Evolutionary conservation across 2,329 filamentous ascomycete genomes (phyloP).

Genomic region (Tolypocladium paradoxum): DNA sequence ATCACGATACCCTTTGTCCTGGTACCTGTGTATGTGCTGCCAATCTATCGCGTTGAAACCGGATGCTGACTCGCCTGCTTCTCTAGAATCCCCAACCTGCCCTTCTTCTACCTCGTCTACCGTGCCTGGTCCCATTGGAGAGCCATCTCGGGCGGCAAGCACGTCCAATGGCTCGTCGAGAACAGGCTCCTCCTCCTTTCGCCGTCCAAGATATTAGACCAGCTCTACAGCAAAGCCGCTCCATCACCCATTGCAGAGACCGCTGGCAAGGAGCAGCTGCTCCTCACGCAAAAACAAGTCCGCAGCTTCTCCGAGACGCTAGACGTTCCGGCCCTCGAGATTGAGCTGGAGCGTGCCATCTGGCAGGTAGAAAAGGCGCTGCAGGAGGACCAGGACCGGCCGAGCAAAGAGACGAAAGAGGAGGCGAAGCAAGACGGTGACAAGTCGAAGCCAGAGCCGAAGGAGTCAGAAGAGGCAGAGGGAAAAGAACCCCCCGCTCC

Average conservation of each 20-base stretch:
- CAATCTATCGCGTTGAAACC: background rate
- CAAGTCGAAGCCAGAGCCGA: background rate
- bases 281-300: slow-evolving; percentile 42
- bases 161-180: slow-evolving; percentile 70
- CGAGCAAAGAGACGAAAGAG: slow-evolving; percentile 4
- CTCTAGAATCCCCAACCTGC: slow-evolving; percentile 74
- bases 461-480: background rate
- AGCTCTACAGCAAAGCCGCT: slow-evolving; percentile 49
- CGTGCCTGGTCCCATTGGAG: slow-evolving; percentile 87
- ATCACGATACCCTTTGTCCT: slow-evolving; percentile 73
- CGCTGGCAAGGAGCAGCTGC: slow-evolving; percentile 20
- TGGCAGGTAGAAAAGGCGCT: slow-evolving; percentile 55
- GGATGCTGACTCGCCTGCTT: background rate
- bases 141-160: slow-evolving; percentile 73
- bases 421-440: background rate
- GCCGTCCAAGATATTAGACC: slow-evolving; percentile 60
- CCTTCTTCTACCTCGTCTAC: slow-evolving; percentile 93
- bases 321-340: slow-evolving; percentile 56
- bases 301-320: slow-evolving; percentile 49
- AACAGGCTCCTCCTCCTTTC: slow-evolving; percentile 57
- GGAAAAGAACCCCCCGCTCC: background rate
- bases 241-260: slow-evolving; percentile 8
- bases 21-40: slow-evolving; percentile 63
- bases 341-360: slow-evolving; percentile 66
- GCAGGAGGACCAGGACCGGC: slow-evolving; percentile 27